A percentile compares a stretch with the other conserved stretches of the same genome.
Evolutionary conservation across 441 rosid species (phyloP).

Genomic region (Adansonia rubrostipa): DNA sequence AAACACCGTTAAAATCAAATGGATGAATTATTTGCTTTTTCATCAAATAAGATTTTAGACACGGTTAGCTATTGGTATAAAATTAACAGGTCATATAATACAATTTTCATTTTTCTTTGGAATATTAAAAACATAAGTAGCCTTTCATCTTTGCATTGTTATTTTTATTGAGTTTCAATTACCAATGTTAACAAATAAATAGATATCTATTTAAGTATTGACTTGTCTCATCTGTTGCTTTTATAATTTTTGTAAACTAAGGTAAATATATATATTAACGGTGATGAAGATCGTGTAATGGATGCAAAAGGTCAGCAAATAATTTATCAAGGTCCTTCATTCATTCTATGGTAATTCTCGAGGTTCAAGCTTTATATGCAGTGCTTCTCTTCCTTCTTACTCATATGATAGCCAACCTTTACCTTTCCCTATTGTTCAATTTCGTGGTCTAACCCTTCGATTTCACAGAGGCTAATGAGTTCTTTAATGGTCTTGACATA

Average conservation of each 20-base stretch:
- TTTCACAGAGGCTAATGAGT: slow-evolving; percentile 82
- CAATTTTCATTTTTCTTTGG: background rate
- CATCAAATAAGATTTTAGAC: background rate
- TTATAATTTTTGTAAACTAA: slow-evolving; percentile 31
- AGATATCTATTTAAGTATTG: background rate
- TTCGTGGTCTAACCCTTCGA: slow-evolving; percentile 91
- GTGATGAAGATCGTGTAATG: slow-evolving; percentile 80
- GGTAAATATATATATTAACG: slow-evolving; percentile 56
- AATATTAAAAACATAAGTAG: background rate
- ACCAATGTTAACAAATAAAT: background rate
- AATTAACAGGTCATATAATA: background rate
- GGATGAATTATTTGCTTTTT: background rate
- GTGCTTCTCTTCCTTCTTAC: slow-evolving; percentile 54
- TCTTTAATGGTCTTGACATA: slow-evolving; percentile 83
- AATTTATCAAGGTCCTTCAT: slow-evolving; percentile 74
- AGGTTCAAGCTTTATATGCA: slow-evolving; percentile 71
- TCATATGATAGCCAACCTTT: slow-evolving; percentile 66
- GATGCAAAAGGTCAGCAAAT: slow-evolving; percentile 91
- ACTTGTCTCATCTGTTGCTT: slow-evolving; percentile 19
- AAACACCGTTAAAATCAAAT: background rate
- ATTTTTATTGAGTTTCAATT: background rate
- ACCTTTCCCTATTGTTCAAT: slow-evolving; percentile 87
- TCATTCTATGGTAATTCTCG: slow-evolving; percentile 68
- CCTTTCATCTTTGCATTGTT: background rate
- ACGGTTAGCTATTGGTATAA: background rate